These are phyloP conservation scores for Diplodia intermedia DNA, from an alignment of 2,329 filamentous ascomycete genomes.

Conservation along the genomic window DNA sequence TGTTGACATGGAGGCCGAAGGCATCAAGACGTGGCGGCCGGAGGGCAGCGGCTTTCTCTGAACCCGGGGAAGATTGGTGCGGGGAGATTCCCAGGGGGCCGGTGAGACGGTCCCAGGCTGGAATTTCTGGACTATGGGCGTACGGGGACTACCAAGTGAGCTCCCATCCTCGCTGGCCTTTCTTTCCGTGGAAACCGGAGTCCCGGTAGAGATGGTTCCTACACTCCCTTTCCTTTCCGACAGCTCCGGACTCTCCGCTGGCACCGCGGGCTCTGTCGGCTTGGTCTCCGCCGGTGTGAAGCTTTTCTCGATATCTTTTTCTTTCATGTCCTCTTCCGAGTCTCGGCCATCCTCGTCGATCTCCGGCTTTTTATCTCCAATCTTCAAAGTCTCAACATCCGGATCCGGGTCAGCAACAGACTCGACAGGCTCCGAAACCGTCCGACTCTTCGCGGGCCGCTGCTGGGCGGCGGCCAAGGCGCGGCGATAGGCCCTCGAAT, in stretches of 20 bases:
- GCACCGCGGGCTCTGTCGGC: background rate
- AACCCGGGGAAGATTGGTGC: background rate
- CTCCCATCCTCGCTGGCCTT: background rate
- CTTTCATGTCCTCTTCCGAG: background rate
- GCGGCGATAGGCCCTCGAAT: conserved; percentile 43
- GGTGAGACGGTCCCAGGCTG: background rate
- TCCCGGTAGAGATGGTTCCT: background rate
- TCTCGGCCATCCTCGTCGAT: background rate
- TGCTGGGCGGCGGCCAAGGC: conserved; percentile 38
- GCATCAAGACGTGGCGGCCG: conserved; percentile 5
- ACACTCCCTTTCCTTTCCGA: background rate
- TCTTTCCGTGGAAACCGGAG: background rate
- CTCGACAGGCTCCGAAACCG: conserved; percentile 6
- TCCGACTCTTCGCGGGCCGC: conserved; percentile 6
- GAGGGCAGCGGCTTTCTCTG: conserved; percentile 20
- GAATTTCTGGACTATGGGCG: background rate
- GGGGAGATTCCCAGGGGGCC: background rate
- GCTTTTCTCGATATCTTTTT: background rate
- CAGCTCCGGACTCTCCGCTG: background rate
- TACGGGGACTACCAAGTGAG: background rate
- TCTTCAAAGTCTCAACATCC: conserved; percentile 11
- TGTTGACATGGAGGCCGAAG: conserved; percentile 6
- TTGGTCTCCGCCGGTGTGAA: background rate
- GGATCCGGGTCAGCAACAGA: background rate
- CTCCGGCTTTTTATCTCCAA: background rate